Evolutionary conservation across 805 yeast species (phyloP).

Genomic region (Pichia rugopelliculosa): DNA sequence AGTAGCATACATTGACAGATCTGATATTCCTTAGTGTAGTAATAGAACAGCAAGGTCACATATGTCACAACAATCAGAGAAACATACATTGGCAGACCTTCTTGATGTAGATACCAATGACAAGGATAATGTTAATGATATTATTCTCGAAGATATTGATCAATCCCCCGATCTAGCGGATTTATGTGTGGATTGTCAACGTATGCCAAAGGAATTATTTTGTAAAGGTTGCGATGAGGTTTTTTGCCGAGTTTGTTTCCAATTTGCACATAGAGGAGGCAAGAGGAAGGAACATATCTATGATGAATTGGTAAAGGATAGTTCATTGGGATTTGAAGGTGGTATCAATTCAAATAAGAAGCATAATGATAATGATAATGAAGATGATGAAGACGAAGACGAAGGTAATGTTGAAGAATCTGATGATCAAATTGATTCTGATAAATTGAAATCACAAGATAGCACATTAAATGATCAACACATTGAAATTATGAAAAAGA

Average conservation of each 20-base stretch:
- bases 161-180: neutral
- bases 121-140: conserved; percentile 10
- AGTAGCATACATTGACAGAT: too few species aligned
- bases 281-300: conserved; percentile 41
- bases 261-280: conserved; percentile 64
- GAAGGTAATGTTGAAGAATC: conserved; percentile 9
- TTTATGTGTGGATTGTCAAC: conserved; percentile 64
- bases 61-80: conserved; percentile 2
- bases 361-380: conserved; percentile 2
- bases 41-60: too few species aligned
- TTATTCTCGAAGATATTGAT: neutral
- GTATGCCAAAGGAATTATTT: conserved; percentile 59
- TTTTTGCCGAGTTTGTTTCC: conserved; percentile 65
- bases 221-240: conserved; percentile 59
- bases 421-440: conserved; percentile 7
- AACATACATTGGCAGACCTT: conserved; percentile 21
- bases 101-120: conserved; percentile 21
- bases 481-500: conserved; percentile 27
- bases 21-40: too few species aligned
- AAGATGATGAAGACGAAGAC: conserved; percentile 11
- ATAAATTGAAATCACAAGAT: neutral
- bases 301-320: conserved; percentile 19
- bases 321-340: neutral
- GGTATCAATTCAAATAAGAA: neutral
- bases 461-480: conserved; percentile 5